These are phyloP conservation scores for Aleurites moluccanus DNA, from an alignment of 441 rosid genomes.

Conservation along the genomic window DNA sequence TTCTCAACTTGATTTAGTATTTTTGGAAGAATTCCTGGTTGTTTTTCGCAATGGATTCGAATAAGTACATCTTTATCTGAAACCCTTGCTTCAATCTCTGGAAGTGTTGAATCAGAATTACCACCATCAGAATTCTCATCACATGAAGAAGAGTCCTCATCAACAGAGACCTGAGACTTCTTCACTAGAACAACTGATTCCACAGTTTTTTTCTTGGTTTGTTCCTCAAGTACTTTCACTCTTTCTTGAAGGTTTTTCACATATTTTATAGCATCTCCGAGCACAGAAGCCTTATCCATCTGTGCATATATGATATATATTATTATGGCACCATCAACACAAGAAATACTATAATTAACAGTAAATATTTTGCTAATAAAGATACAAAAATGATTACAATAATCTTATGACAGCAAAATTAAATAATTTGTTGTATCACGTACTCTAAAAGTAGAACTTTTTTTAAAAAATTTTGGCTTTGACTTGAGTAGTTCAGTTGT, in stretches of 20 bases:
- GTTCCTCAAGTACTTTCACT: conserved; percentile 43
- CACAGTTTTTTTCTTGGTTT: conserved; percentile 47
- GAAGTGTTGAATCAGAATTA: conserved; percentile 37
- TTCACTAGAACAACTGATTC: conserved; percentile 64
- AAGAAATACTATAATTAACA: no score
- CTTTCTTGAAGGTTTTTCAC: conserved; percentile 60
- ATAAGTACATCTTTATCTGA: conserved; percentile 65
- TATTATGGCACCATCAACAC: no score
- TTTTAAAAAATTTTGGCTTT: no score
- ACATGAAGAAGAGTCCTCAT: conserved; percentile 46
- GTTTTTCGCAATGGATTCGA: conserved; percentile 68
- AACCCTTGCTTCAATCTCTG: conserved; percentile 76
- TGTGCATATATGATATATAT: conserved; percentile 3
- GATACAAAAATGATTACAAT: no score
- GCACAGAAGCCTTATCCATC: conserved; percentile 73
- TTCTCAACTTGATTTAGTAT: conserved; percentile 55
- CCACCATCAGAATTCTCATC: conserved; percentile 39
- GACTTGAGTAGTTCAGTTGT: no score
- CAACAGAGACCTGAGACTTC: conserved; percentile 50
- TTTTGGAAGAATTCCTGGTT: conserved; percentile 41
- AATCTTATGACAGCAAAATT: no score
- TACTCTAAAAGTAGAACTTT: no score
- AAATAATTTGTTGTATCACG: no score
- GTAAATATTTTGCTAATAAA: no score
- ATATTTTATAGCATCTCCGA: conserved; percentile 55